These are phyloP conservation scores for Alternaria sp. DNA, from an alignment of 2,329 filamentous ascomycete species.

Conservation along the genomic window DNA sequence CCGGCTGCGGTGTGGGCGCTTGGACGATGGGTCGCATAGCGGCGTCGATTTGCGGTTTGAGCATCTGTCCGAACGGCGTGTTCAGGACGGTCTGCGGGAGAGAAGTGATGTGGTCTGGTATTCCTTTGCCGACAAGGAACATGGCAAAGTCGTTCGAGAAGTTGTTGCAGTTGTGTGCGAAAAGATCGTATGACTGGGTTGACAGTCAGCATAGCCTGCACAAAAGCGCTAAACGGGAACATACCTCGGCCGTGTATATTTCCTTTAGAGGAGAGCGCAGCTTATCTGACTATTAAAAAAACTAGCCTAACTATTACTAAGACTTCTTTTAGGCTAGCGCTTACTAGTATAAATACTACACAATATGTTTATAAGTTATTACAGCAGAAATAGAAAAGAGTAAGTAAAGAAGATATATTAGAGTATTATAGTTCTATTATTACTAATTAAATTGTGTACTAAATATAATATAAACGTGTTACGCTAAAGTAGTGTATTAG, in stretches of 20 bases:
- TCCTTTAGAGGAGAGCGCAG: slow-evolving; percentile 76
- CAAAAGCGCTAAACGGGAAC: not conserved
- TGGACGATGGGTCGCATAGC: slow-evolving; percentile 69
- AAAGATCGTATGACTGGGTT: slow-evolving; percentile 47
- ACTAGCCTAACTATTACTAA: no score
- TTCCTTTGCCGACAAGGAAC: slow-evolving; percentile 86
- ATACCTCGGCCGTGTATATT: slow-evolving; percentile 80
- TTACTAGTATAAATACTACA: no score
- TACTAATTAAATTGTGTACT: no score
- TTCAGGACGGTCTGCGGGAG: slow-evolving; percentile 85
- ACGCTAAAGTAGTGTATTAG: no score
- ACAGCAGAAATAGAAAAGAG: no score
- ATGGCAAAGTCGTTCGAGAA: slow-evolving; percentile 92
- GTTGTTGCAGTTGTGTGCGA: slow-evolving; percentile 94
- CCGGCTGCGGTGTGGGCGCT: slow-evolving; percentile 55
- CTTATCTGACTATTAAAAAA: no score
- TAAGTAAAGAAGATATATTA: no score
- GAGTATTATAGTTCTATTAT: no score
- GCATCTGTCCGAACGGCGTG: slow-evolving; percentile 86
- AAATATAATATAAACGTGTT: no score
- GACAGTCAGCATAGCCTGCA: slow-evolving; percentile 26
- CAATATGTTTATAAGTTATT: no score
- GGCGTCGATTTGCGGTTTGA: slow-evolving; percentile 75
- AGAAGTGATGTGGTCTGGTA: slow-evolving; percentile 83
- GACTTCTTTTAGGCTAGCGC: no score